A percentile compares a stretch with the other conserved stretches of the same genome.
Conservation (phyloP, 2,329 filamentous ascomycete species). For the Phaeosphaeria sp. region DNA sequence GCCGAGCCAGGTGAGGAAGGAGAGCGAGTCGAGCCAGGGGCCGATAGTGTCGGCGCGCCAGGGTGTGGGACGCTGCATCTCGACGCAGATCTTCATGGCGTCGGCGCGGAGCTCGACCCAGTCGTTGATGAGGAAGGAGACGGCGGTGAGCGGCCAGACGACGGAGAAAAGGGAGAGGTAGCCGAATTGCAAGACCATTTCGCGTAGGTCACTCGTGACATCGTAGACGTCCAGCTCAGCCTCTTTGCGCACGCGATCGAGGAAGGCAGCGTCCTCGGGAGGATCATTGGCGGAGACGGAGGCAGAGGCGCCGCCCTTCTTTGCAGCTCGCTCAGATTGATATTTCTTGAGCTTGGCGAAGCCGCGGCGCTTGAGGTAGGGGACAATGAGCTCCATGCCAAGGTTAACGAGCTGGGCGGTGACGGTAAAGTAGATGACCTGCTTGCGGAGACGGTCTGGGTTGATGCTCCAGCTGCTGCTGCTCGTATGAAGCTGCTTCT, state of each 20-base stretch:
- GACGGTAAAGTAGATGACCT: slow-evolving; percentile 95
- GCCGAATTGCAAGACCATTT: slow-evolving; percentile 69
- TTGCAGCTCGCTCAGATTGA: slow-evolving; percentile 65
- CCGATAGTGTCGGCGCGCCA: slow-evolving; percentile 93
- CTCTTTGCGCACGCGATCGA: slow-evolving; percentile 82
- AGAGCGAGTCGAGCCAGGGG: slow-evolving; percentile 84
- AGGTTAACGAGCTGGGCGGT: slow-evolving; percentile 92
- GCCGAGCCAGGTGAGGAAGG: slow-evolving; percentile 92
- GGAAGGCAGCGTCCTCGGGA: slow-evolving; percentile 79
- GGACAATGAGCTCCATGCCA: slow-evolving; percentile 81
- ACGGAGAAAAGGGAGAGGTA: slow-evolving; percentile 92
- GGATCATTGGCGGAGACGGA: slow-evolving; percentile 66
- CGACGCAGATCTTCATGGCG: slow-evolving; percentile 89
- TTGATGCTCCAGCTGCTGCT: slow-evolving; percentile 80
- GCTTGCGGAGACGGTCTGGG: slow-evolving; percentile 80
- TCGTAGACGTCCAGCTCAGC: slow-evolving; percentile 85
- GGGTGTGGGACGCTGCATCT: slow-evolving; percentile 87
- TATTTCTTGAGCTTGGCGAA: slow-evolving; percentile 81
- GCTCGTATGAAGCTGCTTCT: slow-evolving; percentile 69
- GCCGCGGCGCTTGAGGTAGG: slow-evolving; percentile 80
- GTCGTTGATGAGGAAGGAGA: slow-evolving; percentile 92
- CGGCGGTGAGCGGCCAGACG: slow-evolving; percentile 90
- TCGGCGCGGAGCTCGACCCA: slow-evolving; percentile 95
- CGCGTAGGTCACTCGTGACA: slow-evolving; percentile 86
- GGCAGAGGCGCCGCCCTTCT: slow-evolving; percentile 60